phyloP scores from a whole-genome alignment of 1,139 yeast species.

The Geotrichum restrictum region DNA sequence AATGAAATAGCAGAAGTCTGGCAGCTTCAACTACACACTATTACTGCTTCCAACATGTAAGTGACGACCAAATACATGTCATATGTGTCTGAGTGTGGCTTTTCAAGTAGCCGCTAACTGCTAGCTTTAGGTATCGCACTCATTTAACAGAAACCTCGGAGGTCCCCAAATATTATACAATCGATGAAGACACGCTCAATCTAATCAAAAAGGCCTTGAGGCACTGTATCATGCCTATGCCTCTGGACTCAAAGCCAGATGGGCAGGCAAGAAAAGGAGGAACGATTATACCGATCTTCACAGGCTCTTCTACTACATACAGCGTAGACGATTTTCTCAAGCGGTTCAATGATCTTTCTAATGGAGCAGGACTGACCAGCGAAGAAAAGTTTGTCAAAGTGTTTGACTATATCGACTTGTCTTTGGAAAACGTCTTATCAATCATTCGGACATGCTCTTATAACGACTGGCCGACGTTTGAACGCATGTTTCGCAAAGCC shows the following conservation, averaged over 20 bases:
- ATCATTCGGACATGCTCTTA: conserved; percentile 17
- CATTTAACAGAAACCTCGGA: neutral
- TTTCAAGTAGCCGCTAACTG: too few species aligned
- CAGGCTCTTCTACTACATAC: conserved; percentile 6
- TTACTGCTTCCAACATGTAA: too few species aligned
- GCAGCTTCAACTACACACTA: too few species aligned
- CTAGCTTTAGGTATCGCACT: neutral
- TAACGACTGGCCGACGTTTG: conserved; percentile 14
- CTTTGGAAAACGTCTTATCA: conserved; percentile 10
- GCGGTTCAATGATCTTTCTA: conserved; percentile 8
- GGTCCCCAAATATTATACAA: conserved; percentile 15
- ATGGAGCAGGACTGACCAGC: conserved; percentile 3
- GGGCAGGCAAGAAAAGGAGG: neutral
- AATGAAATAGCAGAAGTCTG: too few species aligned
- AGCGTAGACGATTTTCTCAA: conserved; percentile 12
- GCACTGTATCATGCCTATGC: conserved; percentile 7
- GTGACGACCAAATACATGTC: too few species aligned
- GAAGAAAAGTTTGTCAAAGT: conserved; percentile 12
- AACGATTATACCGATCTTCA: conserved; percentile 9
- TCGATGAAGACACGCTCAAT: conserved; percentile 17
- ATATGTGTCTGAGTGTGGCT: too few species aligned
- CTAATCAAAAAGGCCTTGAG: conserved; percentile 16
- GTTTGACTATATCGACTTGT: conserved; percentile 10
- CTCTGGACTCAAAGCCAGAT: neutral
- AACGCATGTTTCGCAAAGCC: conserved; percentile 11